These are phyloP conservation scores for Lathyrus aphaca DNA, from an alignment of 306 rosid genomes.

Conservation along the genomic window DNA sequence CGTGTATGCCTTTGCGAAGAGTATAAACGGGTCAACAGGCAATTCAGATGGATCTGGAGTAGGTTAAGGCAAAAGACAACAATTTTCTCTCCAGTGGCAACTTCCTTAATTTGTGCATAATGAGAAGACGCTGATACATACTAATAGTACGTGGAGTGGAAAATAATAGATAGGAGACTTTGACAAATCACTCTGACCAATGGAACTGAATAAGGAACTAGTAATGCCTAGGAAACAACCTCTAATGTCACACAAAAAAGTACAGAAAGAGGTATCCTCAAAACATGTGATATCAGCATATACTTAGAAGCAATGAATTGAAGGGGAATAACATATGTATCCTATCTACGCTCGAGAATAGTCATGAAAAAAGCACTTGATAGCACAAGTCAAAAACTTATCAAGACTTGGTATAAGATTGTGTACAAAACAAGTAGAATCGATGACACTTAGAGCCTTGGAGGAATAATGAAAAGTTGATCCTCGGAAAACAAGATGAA, in stretches of 20 bases:
- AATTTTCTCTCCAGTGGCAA: not conserved
- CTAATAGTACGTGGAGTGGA: not conserved
- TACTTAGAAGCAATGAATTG: not conserved
- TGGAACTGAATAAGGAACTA: not conserved
- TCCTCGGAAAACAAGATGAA: not conserved
- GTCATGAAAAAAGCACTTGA: not conserved
- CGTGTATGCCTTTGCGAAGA: not conserved
- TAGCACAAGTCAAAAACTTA: not conserved
- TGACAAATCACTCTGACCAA: constrained; percentile 4
- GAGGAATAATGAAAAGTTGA: not conserved
- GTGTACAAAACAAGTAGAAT: not conserved
- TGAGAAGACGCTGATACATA: not conserved
- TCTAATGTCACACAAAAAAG: not conserved
- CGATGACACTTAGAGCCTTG: not conserved
- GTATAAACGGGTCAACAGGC: not conserved
- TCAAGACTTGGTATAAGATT: not conserved
- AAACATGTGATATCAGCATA: not conserved
- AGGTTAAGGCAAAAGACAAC: constrained; percentile 1
- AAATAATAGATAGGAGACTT: not conserved
- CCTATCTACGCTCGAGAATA: not conserved
- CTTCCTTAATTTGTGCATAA: not conserved
- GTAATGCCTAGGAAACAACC: not conserved
- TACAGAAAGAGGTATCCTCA: not conserved
- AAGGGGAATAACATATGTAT: not conserved
- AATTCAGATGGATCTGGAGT: not conserved